A percentile compares a stretch with the other conserved stretches of the same genome.
Conservation (phyloP, 305 asterid genomes). For the Solanum hybrid region DNA sequence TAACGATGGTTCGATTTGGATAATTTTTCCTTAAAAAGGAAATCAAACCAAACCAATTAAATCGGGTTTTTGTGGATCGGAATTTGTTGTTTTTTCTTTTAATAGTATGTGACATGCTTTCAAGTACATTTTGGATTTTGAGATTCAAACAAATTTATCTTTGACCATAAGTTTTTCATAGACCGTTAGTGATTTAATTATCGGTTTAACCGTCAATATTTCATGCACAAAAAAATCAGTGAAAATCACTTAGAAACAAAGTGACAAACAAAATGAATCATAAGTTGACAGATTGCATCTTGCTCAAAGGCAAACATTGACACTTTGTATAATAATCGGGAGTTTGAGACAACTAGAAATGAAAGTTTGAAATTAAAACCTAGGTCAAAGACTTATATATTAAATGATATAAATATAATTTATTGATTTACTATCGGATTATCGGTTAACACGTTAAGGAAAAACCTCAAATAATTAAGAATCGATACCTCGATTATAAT, state of each 20-base stretch:
- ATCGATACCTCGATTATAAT: background rate
- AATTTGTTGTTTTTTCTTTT: background rate
- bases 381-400: too few species aligned
- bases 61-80: background rate
- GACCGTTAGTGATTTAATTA: too few species aligned
- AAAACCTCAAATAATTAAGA: background rate
- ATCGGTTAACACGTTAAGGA: background rate
- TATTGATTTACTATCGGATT: background rate
- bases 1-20: background rate
- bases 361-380: too few species aligned
- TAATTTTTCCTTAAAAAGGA: background rate
- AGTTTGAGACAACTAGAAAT: background rate
- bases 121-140: too few species aligned
- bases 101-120: background rate
- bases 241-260: background rate
- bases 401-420: too few species aligned
- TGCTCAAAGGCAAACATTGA: background rate
- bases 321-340: fast-evolving
- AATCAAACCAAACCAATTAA: background rate
- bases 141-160: too few species aligned
- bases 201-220: too few species aligned
- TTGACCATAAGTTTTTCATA: too few species aligned
- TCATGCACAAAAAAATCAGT: too few species aligned
- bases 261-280: too few species aligned
- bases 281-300: background rate